phyloP scores from a whole-genome alignment of 352 stramenopile species.

The Phytopythium delawarense region DNA sequence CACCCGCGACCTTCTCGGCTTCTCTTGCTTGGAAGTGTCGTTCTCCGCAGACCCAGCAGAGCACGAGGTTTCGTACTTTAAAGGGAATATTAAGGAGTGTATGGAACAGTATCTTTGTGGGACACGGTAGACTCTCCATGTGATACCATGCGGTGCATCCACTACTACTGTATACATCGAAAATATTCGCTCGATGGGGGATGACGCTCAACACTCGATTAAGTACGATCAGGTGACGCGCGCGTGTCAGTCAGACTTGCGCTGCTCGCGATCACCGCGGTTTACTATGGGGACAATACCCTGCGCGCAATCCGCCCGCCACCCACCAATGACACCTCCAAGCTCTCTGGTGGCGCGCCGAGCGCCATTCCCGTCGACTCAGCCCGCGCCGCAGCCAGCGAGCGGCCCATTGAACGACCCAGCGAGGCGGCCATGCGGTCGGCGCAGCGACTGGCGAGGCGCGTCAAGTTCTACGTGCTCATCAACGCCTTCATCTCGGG shows the following conservation, averaged over 20 bases:
- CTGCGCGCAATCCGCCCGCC: neutral
- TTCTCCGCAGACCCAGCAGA: neutral
- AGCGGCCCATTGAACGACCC: neutral
- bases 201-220: neutral
- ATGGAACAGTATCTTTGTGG: neutral
- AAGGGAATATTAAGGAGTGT: constrained; percentile 2
- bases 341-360: neutral
- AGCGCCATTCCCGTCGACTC: neutral
- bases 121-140: neutral
- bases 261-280: neutral
- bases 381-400: neutral
- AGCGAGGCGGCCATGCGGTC: neutral
- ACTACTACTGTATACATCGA: neutral
- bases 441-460: constrained; percentile 26
- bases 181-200: neutral
- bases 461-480: constrained; percentile 74
- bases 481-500: constrained; percentile 82
- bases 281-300: neutral
- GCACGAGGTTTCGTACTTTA: constrained; percentile 3
- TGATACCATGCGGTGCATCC: too few species aligned
- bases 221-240: neutral
- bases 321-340: neutral
- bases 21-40: neutral
- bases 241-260: neutral
- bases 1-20: neutral